Evolutionary conservation across 2,329 filamentous ascomycete genomes (phyloP), one percentile per base, ranked within the genome.

Genomic region (Xylaria digitata): DNA sequence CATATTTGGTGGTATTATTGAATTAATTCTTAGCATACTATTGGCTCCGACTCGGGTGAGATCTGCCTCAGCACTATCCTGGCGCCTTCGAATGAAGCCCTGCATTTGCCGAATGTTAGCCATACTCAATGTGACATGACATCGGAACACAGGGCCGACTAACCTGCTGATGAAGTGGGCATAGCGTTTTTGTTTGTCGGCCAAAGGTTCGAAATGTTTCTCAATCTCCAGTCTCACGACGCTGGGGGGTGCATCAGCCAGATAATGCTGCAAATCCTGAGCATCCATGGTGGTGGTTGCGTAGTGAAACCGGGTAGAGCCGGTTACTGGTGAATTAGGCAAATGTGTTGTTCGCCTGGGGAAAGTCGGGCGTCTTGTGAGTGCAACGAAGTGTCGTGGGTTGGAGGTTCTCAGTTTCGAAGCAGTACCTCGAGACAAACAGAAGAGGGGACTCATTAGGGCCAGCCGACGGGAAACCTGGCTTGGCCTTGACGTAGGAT

Each of bases 221-320:
- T 93, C 93, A 78, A 98, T 96, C 78, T 93, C 90, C 56, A 99
- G 87, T 54, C 90, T 89, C 66, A 97, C 95, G 63, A 97, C 89
- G 55, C 90, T 92, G 0, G 96, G 96, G 52, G 96, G 96, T 70
- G 91, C 90, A 80, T 99, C 96, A 53, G 96, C 94, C 68, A 97
- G 86, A 79, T 97, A 97, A 77, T 97, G 91, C 78, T 84, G 83
- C 69, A 90, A 82, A 70, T 90, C 88, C 72, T 85, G 80, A 65
- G 86, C 80, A 73, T 88, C 83, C 86, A 90, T 89, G 70, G 78
- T 89, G 70, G 78, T 82, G 74, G 70, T 37, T 37, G 65, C 70
- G 61, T 62, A 45, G 52, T 72, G 62, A 19, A 68, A 59, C 49
- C 71, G 71, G 6, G 59, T 26, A 48, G 58, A 23, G 53, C 49